Conservation (phyloP, 1,284 basidiomycete species). For the Tylopilus sp. region DNA sequence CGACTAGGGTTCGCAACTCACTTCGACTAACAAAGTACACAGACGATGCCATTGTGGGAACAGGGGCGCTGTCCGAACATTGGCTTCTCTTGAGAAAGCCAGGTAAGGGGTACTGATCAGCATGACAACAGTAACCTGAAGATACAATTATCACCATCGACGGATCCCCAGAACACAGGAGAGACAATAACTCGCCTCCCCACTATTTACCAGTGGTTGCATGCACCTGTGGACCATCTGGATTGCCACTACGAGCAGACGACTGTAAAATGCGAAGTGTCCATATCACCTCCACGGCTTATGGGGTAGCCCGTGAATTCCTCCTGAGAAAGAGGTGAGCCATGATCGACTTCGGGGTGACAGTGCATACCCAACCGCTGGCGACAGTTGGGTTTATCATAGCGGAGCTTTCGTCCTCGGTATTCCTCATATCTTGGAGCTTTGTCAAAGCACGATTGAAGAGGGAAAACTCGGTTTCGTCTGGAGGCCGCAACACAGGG, state of each 20-base stretch:
- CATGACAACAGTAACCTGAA: conserved; percentile 19
- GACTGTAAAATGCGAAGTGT: not conserved
- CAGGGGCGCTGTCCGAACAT: conserved; percentile 12
- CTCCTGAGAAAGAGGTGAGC: conserved; percentile 8
- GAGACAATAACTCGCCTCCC: not conserved
- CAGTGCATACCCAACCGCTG: conserved; percentile 15
- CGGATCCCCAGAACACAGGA: not conserved
- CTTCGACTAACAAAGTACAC: conserved; percentile 9
- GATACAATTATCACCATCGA: conserved; percentile 1
- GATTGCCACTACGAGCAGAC: conserved; percentile 14
- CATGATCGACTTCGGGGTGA: not conserved
- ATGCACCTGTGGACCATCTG: conserved; percentile 1
- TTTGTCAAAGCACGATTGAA: conserved; percentile 13
- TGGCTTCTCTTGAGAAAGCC: not conserved
- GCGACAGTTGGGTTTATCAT: conserved; percentile 19
- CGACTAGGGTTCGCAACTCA: not conserved
- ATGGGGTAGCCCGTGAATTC: conserved; percentile 17
- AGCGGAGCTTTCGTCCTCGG: not conserved
- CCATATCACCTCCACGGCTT: conserved; percentile 9
- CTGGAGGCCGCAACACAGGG: conserved; percentile 16
- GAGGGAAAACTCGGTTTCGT: conserved; percentile 14
- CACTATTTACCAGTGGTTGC: not conserved
- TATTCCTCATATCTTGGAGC: conserved; percentile 4
- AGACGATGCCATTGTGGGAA: conserved; percentile 22
- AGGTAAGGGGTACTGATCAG: not conserved